Evolutionary conservation across 2,329 filamentous ascomycete genomes (phyloP), one percentile per base, ranked within the genome.

Genomic region (Penicillium decumbens): DNA sequence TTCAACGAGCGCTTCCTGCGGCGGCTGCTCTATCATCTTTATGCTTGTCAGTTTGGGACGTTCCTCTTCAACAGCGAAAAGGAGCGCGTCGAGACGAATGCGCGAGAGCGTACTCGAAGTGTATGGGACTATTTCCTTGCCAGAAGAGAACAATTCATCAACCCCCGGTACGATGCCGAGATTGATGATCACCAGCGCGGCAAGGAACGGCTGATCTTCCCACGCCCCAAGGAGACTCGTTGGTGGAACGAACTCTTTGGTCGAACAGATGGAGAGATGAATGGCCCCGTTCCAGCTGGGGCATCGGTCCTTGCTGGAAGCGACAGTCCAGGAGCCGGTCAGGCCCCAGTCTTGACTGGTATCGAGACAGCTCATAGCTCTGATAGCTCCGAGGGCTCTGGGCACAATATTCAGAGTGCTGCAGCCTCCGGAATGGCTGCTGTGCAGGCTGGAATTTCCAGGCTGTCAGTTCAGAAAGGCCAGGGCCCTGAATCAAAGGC

Each of bases 71-170:
- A 98, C 72, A 95, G 83, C 48, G 93, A 98, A 68, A 93, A 90
- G 64, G 88, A 95, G 62, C 84, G 93, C 3, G 75, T 82, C 13
- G 87, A 93, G 38, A 80, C 82, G 20, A 78, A 77, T 25, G 83
- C 88, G 1, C 75, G 77, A 33, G 84, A 90, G 60, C 79, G 82
- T 46, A 95, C 90, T 3, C 80, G 87, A 3, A 95, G 89, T 20
- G 93, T 96, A 1, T 98, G 93, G 93, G 87, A 93, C 59, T 96
- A 97, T 67, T 97, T 98, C 69, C 75, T 97, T 6, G 83, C 87
- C 38, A 82, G 91, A 9, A 84, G 81, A 57, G 76, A 81, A 18
- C 88, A 95, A 62, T 98, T 97, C 62, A 75, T 83, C 32, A 97
- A 97, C 63, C 80, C 84, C 0, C 79, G 85, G 28, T 98, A 92